These are phyloP conservation scores for Paulownia fortunei DNA, from an alignment of 257 asterid species.

Conservation along the genomic window DNA sequence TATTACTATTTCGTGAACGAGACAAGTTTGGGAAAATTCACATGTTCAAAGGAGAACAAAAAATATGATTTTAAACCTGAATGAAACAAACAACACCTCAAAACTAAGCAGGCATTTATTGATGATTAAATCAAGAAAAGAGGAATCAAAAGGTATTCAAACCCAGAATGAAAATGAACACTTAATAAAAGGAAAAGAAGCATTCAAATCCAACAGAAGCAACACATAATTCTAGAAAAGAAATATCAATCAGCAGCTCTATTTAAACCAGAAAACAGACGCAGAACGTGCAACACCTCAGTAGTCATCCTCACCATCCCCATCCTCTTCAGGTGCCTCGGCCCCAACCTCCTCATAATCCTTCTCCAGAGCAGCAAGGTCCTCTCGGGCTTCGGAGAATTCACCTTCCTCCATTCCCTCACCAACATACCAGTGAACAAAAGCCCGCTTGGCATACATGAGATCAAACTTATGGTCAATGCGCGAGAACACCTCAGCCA, in stretches of 20 bases:
- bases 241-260: not conserved
- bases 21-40: not conserved
- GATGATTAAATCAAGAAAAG: too few species aligned
- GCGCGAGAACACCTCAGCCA: slow-evolving; percentile 52
- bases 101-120: too few species aligned
- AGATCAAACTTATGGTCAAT: slow-evolving; percentile 50
- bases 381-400: slow-evolving; percentile 51
- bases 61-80: not conserved
- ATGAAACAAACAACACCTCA: too few species aligned
- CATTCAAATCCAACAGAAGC: not conserved
- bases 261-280: not conserved
- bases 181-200: not conserved
- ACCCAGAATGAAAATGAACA: not conserved
- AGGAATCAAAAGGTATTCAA: not conserved
- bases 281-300: not conserved
- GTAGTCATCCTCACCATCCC: slow-evolving; percentile 41
- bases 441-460: slow-evolving; percentile 49
- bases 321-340: slow-evolving; percentile 43
- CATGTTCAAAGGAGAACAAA: not conserved
- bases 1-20: not conserved
- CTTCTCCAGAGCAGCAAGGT: slow-evolving; percentile 52
- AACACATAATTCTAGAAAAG: not conserved
- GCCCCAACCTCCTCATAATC: slow-evolving; percentile 57
- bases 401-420: slow-evolving; percentile 61
- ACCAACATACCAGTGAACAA: slow-evolving; percentile 55